These are phyloP conservation scores for Coccomyxa sp. DNA, from an alignment of 139 green algal species.

Conservation along the genomic window DNA sequence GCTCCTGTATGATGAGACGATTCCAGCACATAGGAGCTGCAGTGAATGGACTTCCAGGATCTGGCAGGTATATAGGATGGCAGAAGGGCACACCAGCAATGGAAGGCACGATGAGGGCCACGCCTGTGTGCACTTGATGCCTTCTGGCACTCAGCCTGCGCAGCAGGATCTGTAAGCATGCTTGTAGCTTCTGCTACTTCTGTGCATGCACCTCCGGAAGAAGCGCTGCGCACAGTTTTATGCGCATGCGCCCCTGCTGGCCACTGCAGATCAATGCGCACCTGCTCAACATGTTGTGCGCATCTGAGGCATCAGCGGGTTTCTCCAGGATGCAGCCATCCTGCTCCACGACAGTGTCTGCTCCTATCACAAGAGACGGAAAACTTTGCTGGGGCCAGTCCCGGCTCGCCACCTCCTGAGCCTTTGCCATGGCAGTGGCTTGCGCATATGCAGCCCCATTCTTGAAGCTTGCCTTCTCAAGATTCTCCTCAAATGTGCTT, in stretches of 20 bases:
- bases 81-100: constrained; percentile 4
- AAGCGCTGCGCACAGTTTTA: not conserved
- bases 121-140: constrained; percentile 85
- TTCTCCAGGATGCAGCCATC: constrained; percentile 80
- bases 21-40: no score
- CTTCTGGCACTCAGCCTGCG: constrained; percentile 46
- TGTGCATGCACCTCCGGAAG: no score
- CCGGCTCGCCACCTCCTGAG: constrained; percentile 51
- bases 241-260: not conserved
- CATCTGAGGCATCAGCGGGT: constrained; percentile 63
- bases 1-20: no score
- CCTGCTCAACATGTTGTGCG: constrained; percentile 60
- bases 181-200: no score
- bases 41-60: no score
- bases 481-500: constrained; percentile 75
- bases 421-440: constrained; percentile 70
- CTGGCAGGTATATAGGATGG: no score
- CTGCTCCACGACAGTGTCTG: constrained; percentile 82
- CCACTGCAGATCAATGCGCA: not conserved
- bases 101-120: constrained; percentile 58
- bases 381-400: not conserved
- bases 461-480: constrained; percentile 48
- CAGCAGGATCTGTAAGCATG: no score
- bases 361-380: constrained; percentile 64
- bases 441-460: constrained; percentile 61